phyloP scores from a whole-genome alignment of 1,139 yeast genomes.

The Pneumocystis carinii region DNA sequence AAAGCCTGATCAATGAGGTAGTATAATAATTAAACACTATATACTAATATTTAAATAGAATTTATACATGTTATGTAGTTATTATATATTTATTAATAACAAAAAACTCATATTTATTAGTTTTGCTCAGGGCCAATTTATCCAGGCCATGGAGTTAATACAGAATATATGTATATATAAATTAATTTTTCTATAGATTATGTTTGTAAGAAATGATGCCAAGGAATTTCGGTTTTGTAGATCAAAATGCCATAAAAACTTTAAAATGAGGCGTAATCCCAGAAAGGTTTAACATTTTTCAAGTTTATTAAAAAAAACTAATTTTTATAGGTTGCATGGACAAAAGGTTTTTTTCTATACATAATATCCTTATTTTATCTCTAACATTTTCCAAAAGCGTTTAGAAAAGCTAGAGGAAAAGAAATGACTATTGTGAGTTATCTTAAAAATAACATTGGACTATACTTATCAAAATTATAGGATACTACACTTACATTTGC shows the following conservation, averaged over 20 bases:
- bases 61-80: not conserved
- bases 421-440: conserved; percentile 54
- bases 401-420: conserved; percentile 97
- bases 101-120: conserved; percentile 54
- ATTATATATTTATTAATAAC: not conserved
- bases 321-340: conserved; percentile 1
- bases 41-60: not conserved
- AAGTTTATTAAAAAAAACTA: not conserved
- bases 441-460: not conserved
- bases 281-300: conserved; percentile 42
- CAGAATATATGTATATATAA: not conserved
- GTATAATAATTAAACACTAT: not conserved
- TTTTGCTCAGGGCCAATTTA: conserved; percentile 95
- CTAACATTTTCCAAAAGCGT: conserved; percentile 93
- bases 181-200: conserved; percentile 30
- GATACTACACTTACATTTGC: conserved; percentile 94
- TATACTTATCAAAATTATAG: not conserved
- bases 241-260: conserved; percentile 92
- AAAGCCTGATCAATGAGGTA: not conserved
- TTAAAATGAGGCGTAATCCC: conserved; percentile 97
- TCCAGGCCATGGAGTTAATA: conserved; percentile 67
- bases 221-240: conserved; percentile 95
- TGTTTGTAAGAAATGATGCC: conserved; percentile 96
- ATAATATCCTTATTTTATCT: not conserved
- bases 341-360: not conserved